Percentiles rank a stretch among this genome's conserved stretches.
These are phyloP conservation scores for Fusarium bulbicola DNA, from an alignment of 2,329 filamentous ascomycete genomes.

Conservation along the genomic window DNA sequence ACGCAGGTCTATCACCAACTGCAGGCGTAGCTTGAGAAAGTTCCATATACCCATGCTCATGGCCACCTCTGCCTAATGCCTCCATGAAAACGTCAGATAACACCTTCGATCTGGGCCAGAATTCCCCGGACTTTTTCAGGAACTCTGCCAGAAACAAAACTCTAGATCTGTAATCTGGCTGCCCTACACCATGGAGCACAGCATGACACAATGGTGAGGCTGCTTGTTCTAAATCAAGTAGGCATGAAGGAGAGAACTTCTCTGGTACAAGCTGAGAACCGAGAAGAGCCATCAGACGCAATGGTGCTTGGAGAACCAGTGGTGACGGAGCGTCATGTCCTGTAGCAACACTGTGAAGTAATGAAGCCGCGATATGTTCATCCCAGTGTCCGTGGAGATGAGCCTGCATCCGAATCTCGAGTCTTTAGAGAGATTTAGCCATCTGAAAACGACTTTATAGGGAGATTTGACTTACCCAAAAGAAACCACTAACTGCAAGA, in stretches of 20 bases:
- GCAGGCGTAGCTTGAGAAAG: not conserved
- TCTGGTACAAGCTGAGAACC: slow-evolving; percentile 20
- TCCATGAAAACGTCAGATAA: not conserved
- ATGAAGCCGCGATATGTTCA: not conserved
- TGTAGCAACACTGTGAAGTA: not conserved
- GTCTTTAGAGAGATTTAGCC: slow-evolving; percentile 7
- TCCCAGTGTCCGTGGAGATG: not conserved
- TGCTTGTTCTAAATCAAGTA: slow-evolving; percentile 26
- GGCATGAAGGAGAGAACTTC: slow-evolving; percentile 37
- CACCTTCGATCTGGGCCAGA: slow-evolving; percentile 26
- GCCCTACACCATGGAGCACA: not conserved
- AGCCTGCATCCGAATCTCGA: slow-evolving; percentile 35
- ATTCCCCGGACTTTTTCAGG: slow-evolving; percentile 31
- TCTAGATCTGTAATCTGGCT: slow-evolving; percentile 6
- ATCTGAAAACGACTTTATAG: not conserved
- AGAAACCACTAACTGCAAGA: slow-evolving; percentile 31
- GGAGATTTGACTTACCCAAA: slow-evolving; percentile 28
- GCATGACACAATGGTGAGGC: slow-evolving; percentile 15
- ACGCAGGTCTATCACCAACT: not conserved
- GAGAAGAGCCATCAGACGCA: slow-evolving; percentile 32
- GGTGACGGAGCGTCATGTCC: not conserved
- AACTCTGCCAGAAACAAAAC: slow-evolving; percentile 18
- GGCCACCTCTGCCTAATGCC: not conserved
- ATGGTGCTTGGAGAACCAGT: slow-evolving; percentile 25
- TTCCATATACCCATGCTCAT: not conserved